Base-by-base conservation (phyloP, 257 asterid species). In the Nemophila menziesii region DNA sequence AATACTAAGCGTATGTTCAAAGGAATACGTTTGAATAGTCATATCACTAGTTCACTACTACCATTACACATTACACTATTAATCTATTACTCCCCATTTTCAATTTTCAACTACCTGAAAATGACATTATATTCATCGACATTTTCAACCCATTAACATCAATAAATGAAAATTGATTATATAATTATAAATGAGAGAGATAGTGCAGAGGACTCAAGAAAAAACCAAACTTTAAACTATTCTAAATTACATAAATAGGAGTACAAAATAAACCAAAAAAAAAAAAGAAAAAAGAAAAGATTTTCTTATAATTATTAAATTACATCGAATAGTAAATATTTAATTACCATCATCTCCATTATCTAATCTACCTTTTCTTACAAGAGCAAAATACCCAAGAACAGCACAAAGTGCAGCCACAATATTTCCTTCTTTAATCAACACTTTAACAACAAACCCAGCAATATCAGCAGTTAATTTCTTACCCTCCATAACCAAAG, bases 321-420 rank as follows among this genome's bases (percentile, higher is more conserved):
- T n/a, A n/a, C n/a, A n/a, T n/a, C n/a, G n/a, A n/a, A n/a, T n/a
- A n/a, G n/a, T n/a, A n/a, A n/a, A n/a, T n/a, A n/a, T n/a, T n/a
- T n/a, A 29, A 29, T 2, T 29, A 9, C 34, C 65, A 5, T 46
- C 54, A 42, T 46, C 19, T 11, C 62, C 57, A 5, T 46, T 51
- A 42, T 46, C 19, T 11, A 61, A 55, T 33, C 22, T 68, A 8
- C 61, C 43, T 40, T 52, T 79, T 27, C 69, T 55, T 39, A 81
- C 54, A 39, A 82, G 79, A 0, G 71, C 84, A 63, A 82, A 79
- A 39, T 82, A 86, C 0, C 93, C 93, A 37, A 86, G 58, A 47
- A 82, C 69, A 21, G 94, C 96, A 48, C 93, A 86, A 33, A 86
- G 54, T 3, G 76, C 80, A 14, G 96, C 96, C 11, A 82, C 96